Evolutionary conservation across 2,329 filamentous ascomycete species (phyloP), one percentile per base, ranked within the genome.

Genomic region (Fusarium cicatricum): DNA sequence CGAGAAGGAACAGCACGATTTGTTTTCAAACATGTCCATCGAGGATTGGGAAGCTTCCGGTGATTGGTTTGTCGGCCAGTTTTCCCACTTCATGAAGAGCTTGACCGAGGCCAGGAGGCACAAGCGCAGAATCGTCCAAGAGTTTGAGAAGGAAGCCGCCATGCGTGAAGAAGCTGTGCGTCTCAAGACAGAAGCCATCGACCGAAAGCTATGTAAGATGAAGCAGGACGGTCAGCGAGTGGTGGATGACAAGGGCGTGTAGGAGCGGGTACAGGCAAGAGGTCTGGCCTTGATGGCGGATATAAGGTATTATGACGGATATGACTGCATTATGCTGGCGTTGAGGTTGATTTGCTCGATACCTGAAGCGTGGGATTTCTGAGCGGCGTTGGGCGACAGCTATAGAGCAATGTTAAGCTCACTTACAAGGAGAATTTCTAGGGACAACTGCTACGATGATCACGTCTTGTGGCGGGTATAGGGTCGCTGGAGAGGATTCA

Each of bases 41-140:
- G 73, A 77, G 14, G 84, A 86, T 47, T 87, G 84, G 84, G 84
- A 87, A 62, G 75, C 78, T 12, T 79, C 83, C 1, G 84, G 84
- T 5, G 83, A 86, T 60, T 87, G 84, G 84, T 85, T 87, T 51
- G 73, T 85, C 17, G 78, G 79, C 37, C 80, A 79, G 57, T 86
- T 87, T 57, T 72, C 77, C 8, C 74, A 74, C 3, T 71, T 86
- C 36, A 77, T 85, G 69, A 71, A 76, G 55, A 75, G 72, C 46
- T 69, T 86, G 58, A 78, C 77, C 54, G 74, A 79, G 44, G 76
- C 80, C 16, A 77, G 84, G 10, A 77, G 77, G 52, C 72, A 72
- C 12, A 85, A 84, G 71, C 78, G 84, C 42, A 70, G 73, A 34
- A 72, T 80, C 54, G 77, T 85, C 26, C 74, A 78, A 26, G 70